Evolutionary conservation across 306 rosid species (phyloP).

Genomic region (Morella rubra): DNA sequence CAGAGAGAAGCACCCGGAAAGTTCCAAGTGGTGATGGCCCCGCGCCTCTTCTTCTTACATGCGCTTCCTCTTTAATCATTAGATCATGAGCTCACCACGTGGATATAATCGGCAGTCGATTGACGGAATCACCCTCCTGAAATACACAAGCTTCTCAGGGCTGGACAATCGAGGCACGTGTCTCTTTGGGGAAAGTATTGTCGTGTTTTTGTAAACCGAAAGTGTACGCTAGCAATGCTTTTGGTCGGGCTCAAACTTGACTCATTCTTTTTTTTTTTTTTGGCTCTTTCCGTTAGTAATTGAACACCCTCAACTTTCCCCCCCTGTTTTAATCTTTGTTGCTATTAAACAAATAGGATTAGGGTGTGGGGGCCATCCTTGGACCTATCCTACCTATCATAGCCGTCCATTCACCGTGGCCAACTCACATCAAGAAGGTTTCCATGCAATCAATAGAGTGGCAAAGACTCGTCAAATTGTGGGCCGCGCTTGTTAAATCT

Average conservation of each 20-base stretch:
- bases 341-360: too few species aligned
- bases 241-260: slow-evolving; percentile 28
- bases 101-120: too few species aligned
- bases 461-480: not conserved
- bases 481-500: not conserved
- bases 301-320: not conserved
- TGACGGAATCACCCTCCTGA: not conserved
- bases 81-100: too few species aligned
- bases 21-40: not conserved
- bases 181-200: slow-evolving; percentile 1
- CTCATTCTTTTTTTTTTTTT: too few species aligned
- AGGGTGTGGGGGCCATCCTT: too few species aligned
- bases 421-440: too few species aligned
- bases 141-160: not conserved
- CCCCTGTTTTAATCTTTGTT: slow-evolving; percentile 7
- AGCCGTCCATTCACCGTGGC: too few species aligned
- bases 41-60: not conserved
- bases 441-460: too few species aligned
- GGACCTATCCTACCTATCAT: too few species aligned
- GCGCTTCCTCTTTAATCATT: too few species aligned
- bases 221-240: slow-evolving; percentile 6
- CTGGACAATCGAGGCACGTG: slow-evolving; percentile 10
- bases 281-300: not conserved
- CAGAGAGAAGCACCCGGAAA: not conserved
- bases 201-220: slow-evolving; percentile 27